Evolutionary conservation across 2,329 filamentous ascomycete species (phyloP), one percentile per base, ranked within the genome.

Genomic region (Tolypocladium tundrense): DNA sequence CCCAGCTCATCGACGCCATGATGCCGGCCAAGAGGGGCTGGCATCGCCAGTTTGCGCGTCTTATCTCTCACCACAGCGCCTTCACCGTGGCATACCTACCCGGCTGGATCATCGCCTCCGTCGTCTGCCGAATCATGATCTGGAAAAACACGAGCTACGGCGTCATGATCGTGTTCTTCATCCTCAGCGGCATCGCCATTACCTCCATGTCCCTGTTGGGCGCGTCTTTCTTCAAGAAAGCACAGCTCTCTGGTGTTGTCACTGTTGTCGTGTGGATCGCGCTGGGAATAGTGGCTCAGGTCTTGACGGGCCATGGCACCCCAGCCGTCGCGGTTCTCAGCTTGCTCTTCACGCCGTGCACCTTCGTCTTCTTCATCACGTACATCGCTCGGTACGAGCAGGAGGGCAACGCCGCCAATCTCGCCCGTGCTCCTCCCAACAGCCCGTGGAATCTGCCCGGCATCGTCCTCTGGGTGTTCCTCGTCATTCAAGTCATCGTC

Each of bases 1-100:
- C 90, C 4, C 89, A 91, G 61, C 78, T 97, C 35, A 84, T 97
- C 51, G 92, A 97, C 72, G 88, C 90, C 57, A 96, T 96, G 90
- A 92, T 94, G 79, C 88, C 90, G 1, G 89, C 88, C 58, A 79
- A 80, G 57, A 80, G 80, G 54, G 77, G 83, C 50, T 95, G 90
- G 90, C 80, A 90, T 66, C 85, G 88, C 10, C 90, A 93, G 72
- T 83, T 85, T 31, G 87, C 88, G 1, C 82, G 92, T n/a, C 79
- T 96, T 16, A 68, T 92, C 10, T 86, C 91, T 0, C 87, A 91
- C 60, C 90, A 96, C 68, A 69, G 93, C 31, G 84, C 91, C 0
- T 94, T 96, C 65, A 85, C 89, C 59, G 70, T 90, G 9, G 79
- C 96, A 27, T 96, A 96, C 66, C 70, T 88, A 2, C 90, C 91